Evolutionary conservation across 164 flowering plant species (phyloP), one percentile per base, ranked within the genome.

Genomic region (Saururus chinensis): DNA sequence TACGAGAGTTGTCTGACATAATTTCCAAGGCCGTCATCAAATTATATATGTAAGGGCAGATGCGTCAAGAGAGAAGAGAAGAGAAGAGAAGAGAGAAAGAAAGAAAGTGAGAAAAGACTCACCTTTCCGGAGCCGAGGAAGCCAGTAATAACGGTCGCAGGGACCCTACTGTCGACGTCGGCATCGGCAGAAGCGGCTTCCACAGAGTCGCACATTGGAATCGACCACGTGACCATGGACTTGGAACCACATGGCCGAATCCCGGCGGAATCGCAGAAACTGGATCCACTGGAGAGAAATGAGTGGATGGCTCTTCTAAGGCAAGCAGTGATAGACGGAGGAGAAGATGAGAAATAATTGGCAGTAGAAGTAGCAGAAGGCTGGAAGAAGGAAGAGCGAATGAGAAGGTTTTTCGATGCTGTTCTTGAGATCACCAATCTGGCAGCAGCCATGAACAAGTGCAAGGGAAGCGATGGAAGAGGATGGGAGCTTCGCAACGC

Each of bases 81-180:
- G n/a, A n/a, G n/a, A n/a, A n/a, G n/a, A n/a, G n/a, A n/a, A n/a
- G n/a, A n/a, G n/a, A n/a, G n/a, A n/a, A n/a, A 37, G 19, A 19
- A 6, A 19, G 8, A 35, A 58, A 58, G 19, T n/a, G 23, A 62
- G 41, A 40, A 57, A 17, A 45, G 10, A 19, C 41, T 9, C 26
- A 87, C 98, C 92, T 92, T 92, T 62, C 98, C 98, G 14, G 98
- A 80, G 58, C 98, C 98, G 19, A 92, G 87, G 66, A 89, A 92
- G 4, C 98, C 96, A n/a, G 95, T 87, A 65, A 89, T 75, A 0
- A 92, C 79, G 48, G 96, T 89, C 24, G 95, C 92, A 0, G 98
- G 87, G 24, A 87, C 88, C n/a, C 96, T 80, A 70, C 64, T 70
- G 71, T 92, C 96, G 35, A 56, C 56, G 1, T 60, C 40, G 0